These are phyloP conservation scores for Musa itinerans DNA, from an alignment of 176 grass and related monocot genomes.

Conservation along the genomic window DNA sequence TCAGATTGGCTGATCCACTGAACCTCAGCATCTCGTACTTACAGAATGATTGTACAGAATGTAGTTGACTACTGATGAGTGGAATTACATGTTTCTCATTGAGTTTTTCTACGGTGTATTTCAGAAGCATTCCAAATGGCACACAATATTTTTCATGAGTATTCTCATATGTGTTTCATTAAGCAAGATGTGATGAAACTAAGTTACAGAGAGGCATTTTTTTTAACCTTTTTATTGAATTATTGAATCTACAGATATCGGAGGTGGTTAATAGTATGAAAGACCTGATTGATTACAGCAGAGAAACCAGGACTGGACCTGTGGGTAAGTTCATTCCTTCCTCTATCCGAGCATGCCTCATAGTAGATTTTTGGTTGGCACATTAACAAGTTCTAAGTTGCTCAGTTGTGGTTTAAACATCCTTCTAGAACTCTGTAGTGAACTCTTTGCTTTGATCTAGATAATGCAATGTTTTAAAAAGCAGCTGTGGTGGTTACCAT, in stretches of 20 bases:
- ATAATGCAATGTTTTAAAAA: background rate
- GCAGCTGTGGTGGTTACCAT: too few species aligned
- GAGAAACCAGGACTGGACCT: slow-evolving; percentile 20
- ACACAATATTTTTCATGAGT: background rate
- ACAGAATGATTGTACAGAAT: background rate
- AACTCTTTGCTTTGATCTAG: background rate
- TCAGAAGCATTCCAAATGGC: background rate
- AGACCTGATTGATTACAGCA: slow-evolving; percentile 25
- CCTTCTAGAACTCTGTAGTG: background rate
- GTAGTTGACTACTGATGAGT: background rate
- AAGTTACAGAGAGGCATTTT: background rate
- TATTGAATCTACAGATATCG: slow-evolving; percentile 14
- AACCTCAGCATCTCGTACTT: too few species aligned
- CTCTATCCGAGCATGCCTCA: background rate
- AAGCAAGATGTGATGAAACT: background rate
- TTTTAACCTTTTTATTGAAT: background rate
- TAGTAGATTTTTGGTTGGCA: background rate
- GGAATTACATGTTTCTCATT: too few species aligned
- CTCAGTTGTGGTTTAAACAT: background rate
- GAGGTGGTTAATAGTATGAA: slow-evolving; percentile 26
- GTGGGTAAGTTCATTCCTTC: slow-evolving; percentile 5
- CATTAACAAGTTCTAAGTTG: background rate
- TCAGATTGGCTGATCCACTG: too few species aligned
- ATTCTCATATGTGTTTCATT: background rate
- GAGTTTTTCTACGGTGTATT: background rate